Evolutionary conservation across 176 grass and related monocot genomes (phyloP).

Genomic region (Triticum urartu): DNA sequence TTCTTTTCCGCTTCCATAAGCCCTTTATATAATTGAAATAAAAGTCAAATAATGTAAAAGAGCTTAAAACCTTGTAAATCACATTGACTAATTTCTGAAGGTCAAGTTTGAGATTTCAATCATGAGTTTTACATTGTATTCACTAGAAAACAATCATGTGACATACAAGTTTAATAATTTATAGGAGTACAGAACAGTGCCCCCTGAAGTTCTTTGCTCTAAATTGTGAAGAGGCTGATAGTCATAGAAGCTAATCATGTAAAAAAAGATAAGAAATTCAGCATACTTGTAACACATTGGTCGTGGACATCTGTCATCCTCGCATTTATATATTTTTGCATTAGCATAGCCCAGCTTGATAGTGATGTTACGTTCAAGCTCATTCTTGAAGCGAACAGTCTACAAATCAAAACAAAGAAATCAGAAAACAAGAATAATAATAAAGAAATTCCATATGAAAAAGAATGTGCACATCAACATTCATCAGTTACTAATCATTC

Average conservation of each 20-base stretch:
- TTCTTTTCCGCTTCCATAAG: conserved; percentile 96
- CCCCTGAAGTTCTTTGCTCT: background rate
- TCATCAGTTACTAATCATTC: background rate
- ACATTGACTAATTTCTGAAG: background rate
- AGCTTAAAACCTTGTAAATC: background rate
- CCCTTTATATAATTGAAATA: conserved; percentile 47
- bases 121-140: conserved; percentile 16
- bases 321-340: conserved; percentile 95
- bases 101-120: background rate
- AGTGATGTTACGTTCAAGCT: conserved; percentile 96
- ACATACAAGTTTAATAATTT: background rate
- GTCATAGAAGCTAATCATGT: background rate
- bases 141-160: background rate
- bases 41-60: background rate
- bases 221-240: background rate
- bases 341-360: conserved; percentile 98
- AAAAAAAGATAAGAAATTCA: background rate
- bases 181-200: background rate
- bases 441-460: background rate
- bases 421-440: conserved; percentile 9
- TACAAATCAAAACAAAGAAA: conserved; percentile 34
- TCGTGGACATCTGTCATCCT: conserved; percentile 82
- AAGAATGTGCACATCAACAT: background rate
- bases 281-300: conserved; percentile 97
- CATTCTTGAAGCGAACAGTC: conserved; percentile 98